Evolutionary conservation across 1,284 basidiomycete species (phyloP).

Genomic region (Xerocomus nothofagi): DNA sequence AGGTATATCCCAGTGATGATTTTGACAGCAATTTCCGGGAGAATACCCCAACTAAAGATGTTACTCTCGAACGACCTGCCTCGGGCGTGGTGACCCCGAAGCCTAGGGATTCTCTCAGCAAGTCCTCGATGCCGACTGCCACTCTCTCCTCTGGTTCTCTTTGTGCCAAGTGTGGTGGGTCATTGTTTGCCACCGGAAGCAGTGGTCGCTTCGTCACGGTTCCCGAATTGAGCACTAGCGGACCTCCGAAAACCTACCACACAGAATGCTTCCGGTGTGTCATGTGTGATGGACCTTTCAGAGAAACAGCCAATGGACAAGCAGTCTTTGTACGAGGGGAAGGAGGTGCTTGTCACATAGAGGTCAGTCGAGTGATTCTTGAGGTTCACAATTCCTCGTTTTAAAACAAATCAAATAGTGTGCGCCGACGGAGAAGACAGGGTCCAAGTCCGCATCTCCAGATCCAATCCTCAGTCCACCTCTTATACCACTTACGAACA

Average conservation of each 20-base stretch:
- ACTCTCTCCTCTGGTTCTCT: conserved; percentile 35
- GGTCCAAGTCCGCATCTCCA: conserved; percentile 28
- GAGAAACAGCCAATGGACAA: conserved; percentile 57
- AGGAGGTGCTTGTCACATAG: conserved; percentile 67
- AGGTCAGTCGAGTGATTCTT: conserved; percentile 45
- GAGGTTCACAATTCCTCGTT: conserved; percentile 4
- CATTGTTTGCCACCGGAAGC: conserved; percentile 55
- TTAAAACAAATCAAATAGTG: conserved; percentile 49
- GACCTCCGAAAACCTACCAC: conserved; percentile 61
- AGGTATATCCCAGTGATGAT: conserved; percentile 13
- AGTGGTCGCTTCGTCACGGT: conserved; percentile 67
- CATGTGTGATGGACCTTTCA: conserved; percentile 63
- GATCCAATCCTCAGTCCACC: conserved; percentile 21
- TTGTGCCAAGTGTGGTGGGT: conserved; percentile 57
- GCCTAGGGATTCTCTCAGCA: conserved; percentile 22
- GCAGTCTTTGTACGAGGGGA: conserved; percentile 66
- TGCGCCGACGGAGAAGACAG: conserved; percentile 53
- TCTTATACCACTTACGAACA: conserved; percentile 23
- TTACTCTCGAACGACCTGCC: conserved; percentile 8
- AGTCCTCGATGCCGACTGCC: conserved; percentile 26
- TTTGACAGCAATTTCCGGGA: conserved; percentile 13
- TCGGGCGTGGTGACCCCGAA: conserved; percentile 26
- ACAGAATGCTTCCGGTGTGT: conserved; percentile 70
- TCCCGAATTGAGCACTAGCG: conserved; percentile 50
- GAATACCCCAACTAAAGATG: conserved; percentile 3